Evolutionary conservation across 768 basidiomycete species (phyloP).

Genomic region (Boletus eberwhitei): DNA sequence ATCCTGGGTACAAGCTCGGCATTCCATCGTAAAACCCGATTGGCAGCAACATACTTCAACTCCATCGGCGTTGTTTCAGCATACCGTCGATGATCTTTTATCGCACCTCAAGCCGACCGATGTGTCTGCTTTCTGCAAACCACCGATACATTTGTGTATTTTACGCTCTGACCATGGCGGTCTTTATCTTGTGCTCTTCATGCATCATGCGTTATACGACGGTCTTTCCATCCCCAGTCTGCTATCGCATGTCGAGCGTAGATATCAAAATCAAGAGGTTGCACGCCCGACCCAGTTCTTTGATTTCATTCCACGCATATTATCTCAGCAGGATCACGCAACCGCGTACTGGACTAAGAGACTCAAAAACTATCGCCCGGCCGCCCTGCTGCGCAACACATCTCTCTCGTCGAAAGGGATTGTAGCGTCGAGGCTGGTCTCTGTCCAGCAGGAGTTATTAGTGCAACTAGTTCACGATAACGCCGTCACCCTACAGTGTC

Average conservation of each 20-base stretch:
- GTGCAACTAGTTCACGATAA: slow-evolving; percentile 15
- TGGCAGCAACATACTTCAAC: slow-evolving; percentile 23
- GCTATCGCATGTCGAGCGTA: slow-evolving; percentile 29
- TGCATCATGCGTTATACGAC: slow-evolving; percentile 51
- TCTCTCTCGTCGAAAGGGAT: slow-evolving; percentile 10
- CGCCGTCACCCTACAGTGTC: slow-evolving; percentile 37
- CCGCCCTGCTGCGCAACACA: slow-evolving; percentile 14
- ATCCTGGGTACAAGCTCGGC: slow-evolving; percentile 29
- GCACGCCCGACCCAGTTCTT: slow-evolving; percentile 32
- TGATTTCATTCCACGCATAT: slow-evolving; percentile 36
- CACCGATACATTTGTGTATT: slow-evolving; percentile 30
- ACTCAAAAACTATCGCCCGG: slow-evolving; percentile 24
- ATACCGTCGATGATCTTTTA: slow-evolving; percentile 10
- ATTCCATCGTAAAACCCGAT: slow-evolving; percentile 20
- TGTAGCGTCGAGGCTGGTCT: slow-evolving; percentile 10
- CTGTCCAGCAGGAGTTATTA: slow-evolving; percentile 7
- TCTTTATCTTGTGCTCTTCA: slow-evolving; percentile 34
- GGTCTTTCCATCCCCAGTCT: slow-evolving; percentile 41
- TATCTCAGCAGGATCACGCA: slow-evolving; percentile 37
- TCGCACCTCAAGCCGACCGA: slow-evolving; percentile 14
- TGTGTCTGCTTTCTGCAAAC: slow-evolving; percentile 28
- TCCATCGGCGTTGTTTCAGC: slow-evolving; percentile 8
- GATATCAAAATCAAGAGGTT: slow-evolving; percentile 27
- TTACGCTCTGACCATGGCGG: slow-evolving; percentile 3
- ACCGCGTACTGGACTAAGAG: slow-evolving; percentile 37